Evolutionary conservation across 192 early-diverging fungal genomes (phyloP).

Genomic region (Piromyces finnis): DNA sequence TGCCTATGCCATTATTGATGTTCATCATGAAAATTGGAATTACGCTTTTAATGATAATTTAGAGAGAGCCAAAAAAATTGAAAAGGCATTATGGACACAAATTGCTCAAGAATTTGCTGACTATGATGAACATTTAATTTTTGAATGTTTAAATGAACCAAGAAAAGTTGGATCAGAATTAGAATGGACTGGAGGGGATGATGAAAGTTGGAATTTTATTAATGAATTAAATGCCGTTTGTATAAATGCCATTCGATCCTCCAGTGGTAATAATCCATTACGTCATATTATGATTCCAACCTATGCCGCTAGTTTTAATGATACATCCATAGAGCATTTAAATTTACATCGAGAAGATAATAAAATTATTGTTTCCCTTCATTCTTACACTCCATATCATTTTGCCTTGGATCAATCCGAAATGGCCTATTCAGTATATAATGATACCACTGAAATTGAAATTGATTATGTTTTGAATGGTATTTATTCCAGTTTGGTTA

Average conservation of each 20-base stretch:
- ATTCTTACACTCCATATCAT: neutral
- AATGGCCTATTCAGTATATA: neutral
- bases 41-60: neutral
- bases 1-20: neutral
- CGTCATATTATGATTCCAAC: neutral
- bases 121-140: neutral
- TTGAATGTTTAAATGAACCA: too few relatives aligned
- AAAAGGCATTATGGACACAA: neutral
- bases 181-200: neutral
- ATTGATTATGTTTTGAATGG: neutral
- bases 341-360: neutral
- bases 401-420: neutral
- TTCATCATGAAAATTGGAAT: neutral
- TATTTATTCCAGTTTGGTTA: neutral
- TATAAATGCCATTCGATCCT: neutral
- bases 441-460: neutral
- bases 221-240: neutral
- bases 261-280: neutral
- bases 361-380: neutral
- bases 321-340: neutral
- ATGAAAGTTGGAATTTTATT: neutral
- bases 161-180: neutral
- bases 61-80: neutral
- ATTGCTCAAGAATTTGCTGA: neutral
- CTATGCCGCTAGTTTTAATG: neutral